Conservation (phyloP, 768 basidiomycete genomes). For the Lenzites betulinus region DNA sequence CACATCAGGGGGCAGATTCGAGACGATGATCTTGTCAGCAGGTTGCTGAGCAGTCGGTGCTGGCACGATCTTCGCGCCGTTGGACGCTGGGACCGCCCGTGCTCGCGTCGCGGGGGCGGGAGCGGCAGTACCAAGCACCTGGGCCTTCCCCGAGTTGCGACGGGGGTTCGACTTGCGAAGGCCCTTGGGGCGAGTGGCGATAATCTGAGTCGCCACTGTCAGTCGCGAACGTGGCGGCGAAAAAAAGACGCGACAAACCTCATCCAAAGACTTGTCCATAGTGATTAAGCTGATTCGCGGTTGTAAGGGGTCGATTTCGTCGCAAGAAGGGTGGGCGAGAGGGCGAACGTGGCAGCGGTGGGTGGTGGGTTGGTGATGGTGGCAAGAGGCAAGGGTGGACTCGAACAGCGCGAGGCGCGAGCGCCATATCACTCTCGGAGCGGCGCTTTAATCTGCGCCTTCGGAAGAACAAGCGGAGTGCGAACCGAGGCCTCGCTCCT, state of each 20-base stretch:
- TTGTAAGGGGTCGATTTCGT: conserved; percentile 1
- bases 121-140: conserved; percentile 59
- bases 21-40: conserved; percentile 93
- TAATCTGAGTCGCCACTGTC: conserved; percentile 52
- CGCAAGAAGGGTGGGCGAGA: conserved; percentile 22
- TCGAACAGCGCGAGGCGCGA: conserved; percentile 28
- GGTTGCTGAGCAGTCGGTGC: conserved; percentile 39
- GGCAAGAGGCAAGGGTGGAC: conserved; percentile 37
- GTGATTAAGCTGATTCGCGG: not conserved
- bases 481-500: conserved; percentile 8
- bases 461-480: conserved; percentile 25
- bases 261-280: conserved; percentile 87
- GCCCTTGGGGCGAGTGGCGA: conserved; percentile 57
- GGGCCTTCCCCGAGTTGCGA: conserved; percentile 49
- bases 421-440: conserved; percentile 24
- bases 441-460: conserved; percentile 44
- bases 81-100: conserved; percentile 45
- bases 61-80: conserved; percentile 40
- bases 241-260: conserved; percentile 50
- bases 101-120: conserved; percentile 53
- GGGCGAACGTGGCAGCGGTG: conserved; percentile 21
- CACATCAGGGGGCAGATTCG: conserved; percentile 90
- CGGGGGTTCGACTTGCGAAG: conserved; percentile 46
- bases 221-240: conserved; percentile 26
- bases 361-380: conserved; percentile 29